A percentile compares a stretch with the other conserved stretches of the same genome.
Evolutionary conservation across 2,329 filamentous ascomycete species (phyloP).

Genomic region (Penicillium sp.): DNA sequence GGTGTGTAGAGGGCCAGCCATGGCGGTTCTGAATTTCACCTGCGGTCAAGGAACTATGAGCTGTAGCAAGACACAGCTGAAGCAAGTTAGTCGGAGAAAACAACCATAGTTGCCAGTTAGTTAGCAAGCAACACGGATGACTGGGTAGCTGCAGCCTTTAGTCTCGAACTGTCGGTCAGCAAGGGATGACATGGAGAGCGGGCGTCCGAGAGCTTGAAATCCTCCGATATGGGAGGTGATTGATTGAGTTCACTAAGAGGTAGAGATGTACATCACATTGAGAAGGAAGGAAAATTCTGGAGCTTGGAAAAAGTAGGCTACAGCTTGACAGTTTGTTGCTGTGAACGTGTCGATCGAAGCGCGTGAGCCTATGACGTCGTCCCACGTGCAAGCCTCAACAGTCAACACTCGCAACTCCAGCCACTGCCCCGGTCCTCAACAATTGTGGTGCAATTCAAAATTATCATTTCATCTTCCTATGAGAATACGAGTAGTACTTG

Average conservation of each 20-base stretch:
- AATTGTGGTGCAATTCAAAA: neutral
- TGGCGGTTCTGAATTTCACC: slow-evolving; percentile 24
- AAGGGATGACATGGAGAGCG: slow-evolving; percentile 20
- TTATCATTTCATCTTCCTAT: neutral
- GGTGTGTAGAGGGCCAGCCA: slow-evolving; percentile 59
- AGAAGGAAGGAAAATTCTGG: neutral
- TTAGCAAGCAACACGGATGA: slow-evolving; percentile 1
- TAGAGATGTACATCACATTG: neutral
- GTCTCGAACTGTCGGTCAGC: slow-evolving; percentile 18
- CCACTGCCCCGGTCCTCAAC: neutral
- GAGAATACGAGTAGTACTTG: neutral
- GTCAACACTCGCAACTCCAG: neutral
- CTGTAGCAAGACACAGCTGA: slow-evolving; percentile 4
- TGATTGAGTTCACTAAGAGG: neutral
- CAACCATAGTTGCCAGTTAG: slow-evolving; percentile 6
- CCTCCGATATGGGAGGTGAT: neutral
- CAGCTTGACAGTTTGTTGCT: neutral
- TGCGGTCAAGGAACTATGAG: neutral
- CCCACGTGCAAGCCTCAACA: slow-evolving; percentile 34
- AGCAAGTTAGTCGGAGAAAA: slow-evolving; percentile 6
- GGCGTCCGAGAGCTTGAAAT: slow-evolving; percentile 11
- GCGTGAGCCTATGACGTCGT: slow-evolving; percentile 40
- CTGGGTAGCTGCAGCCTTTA: slow-evolving; percentile 7
- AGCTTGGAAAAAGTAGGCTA: slow-evolving; percentile 4
- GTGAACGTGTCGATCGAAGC: neutral